Conservation (phyloP, 1,139 yeast genomes). For the Suhomyces kunorum region DNA sequence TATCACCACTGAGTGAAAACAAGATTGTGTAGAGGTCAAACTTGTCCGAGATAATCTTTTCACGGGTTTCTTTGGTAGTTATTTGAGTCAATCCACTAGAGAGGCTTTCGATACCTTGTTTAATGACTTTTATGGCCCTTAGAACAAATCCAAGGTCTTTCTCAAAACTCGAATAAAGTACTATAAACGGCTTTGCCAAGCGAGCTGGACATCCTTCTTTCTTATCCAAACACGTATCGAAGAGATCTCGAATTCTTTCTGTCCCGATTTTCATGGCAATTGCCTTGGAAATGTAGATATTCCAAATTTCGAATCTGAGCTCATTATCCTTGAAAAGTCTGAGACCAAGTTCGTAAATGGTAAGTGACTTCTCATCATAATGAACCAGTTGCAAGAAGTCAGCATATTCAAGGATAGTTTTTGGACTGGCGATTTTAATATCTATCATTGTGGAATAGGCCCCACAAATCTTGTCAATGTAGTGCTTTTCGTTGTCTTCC, state of each 20-base stretch:
- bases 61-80: constrained; percentile 13
- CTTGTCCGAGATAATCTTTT: constrained; percentile 24
- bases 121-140: constrained; percentile 32
- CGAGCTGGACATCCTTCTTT: constrained; percentile 45
- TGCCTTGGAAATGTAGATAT: constrained; percentile 59
- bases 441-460: constrained; percentile 64
- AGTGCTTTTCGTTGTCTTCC: constrained; percentile 26
- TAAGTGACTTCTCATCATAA: constrained; percentile 54
- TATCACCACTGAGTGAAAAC: constrained; percentile 13
- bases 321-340: constrained; percentile 58
- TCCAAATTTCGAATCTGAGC: constrained; percentile 70
- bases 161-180: constrained; percentile 66
- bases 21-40: constrained; percentile 23
- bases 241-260: constrained; percentile 72
- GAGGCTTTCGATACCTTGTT: constrained; percentile 21
- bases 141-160: constrained; percentile 27
- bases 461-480: constrained; percentile 23
- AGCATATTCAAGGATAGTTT: constrained; percentile 67
- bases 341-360: constrained; percentile 68
- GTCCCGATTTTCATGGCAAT: constrained; percentile 26
- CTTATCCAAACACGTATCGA: constrained; percentile 54
- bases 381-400: constrained; percentile 54
- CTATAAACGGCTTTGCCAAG: constrained; percentile 47
- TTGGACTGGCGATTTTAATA: constrained; percentile 69
- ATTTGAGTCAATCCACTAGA: constrained; percentile 7